Conservation (phyloP, 2,329 filamentous ascomycete species). For the Sporothrix dimorphospora region DNA sequence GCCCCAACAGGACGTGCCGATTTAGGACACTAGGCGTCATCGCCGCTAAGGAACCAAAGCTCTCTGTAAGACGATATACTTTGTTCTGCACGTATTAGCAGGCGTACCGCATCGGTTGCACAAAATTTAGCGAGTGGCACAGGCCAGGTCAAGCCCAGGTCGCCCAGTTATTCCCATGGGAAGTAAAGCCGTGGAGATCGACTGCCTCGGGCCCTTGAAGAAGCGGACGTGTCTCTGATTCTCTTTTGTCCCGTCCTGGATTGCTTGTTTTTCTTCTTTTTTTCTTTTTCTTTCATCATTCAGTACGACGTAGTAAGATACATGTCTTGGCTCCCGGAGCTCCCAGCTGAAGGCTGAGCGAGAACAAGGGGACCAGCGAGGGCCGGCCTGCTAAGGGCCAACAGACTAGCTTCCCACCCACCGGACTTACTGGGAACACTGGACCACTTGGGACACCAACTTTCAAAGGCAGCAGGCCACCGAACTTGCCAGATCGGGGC, state of each 20-base stretch:
- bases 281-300: neutral
- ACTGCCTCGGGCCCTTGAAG: neutral
- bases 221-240: neutral
- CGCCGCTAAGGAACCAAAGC: neutral
- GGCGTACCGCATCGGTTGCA: neutral
- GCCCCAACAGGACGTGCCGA: neutral
- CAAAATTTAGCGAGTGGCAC: slow-evolving; percentile 14
- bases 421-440: slow-evolving; percentile 11
- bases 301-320: too few relatives aligned
- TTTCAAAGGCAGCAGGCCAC: neutral
- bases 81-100: neutral
- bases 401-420: neutral
- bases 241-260: neutral
- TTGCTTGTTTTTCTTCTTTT: neutral
- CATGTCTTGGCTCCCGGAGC: neutral
- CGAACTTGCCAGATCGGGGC: neutral
- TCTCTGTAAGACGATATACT: neutral
- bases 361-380: too few relatives aligned
- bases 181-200: slow-evolving; percentile 1
- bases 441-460: too few relatives aligned
- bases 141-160: neutral
- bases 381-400: too few relatives aligned
- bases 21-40: neutral
- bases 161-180: too few relatives aligned
- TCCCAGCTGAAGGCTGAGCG: neutral